phyloP scores from a whole-genome alignment of 2,329 filamentous ascomycete genomes.

The Aspergillus sp. region DNA sequence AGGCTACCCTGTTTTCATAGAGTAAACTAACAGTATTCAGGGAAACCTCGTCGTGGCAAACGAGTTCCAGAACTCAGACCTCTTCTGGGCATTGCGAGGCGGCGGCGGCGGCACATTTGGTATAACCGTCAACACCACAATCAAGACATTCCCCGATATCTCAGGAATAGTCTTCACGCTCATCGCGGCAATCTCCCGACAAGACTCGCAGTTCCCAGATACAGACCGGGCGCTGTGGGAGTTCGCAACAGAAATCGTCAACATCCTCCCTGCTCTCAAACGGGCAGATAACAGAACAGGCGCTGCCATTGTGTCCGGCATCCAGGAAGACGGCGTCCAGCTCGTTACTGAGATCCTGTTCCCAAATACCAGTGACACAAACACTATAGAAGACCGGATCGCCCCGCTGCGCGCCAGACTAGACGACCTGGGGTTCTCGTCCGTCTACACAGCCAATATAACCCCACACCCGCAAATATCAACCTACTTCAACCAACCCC shows the following conservation, averaged over 20 bases:
- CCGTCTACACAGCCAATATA: background rate
- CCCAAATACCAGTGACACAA: background rate
- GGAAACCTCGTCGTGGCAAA: constrained; percentile 11
- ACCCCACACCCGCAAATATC: background rate
- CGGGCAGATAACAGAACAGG: background rate
- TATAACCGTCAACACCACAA: constrained; percentile 16
- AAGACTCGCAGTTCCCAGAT: background rate
- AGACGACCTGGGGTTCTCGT: background rate
- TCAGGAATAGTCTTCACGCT: background rate
- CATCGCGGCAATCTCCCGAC: background rate
- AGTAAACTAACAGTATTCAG: background rate
- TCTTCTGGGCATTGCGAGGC: constrained; percentile 23
- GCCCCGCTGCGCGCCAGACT: background rate
- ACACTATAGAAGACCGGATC: background rate
- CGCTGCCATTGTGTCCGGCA: background rate
- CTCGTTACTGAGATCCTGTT: background rate
- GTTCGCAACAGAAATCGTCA: background rate
- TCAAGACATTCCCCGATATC: background rate
- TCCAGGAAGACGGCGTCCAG: background rate
- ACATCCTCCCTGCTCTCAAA: background rate
- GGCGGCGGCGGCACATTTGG: constrained; percentile 22
- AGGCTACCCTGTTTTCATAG: too few relatives aligned
- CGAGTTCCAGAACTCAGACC: constrained; percentile 19
- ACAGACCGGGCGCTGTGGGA: background rate
- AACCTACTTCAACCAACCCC: background rate